phyloP scores from a whole-genome alignment of 2,329 filamentous ascomycete genomes.

The Paecilomyces niveus region DNA sequence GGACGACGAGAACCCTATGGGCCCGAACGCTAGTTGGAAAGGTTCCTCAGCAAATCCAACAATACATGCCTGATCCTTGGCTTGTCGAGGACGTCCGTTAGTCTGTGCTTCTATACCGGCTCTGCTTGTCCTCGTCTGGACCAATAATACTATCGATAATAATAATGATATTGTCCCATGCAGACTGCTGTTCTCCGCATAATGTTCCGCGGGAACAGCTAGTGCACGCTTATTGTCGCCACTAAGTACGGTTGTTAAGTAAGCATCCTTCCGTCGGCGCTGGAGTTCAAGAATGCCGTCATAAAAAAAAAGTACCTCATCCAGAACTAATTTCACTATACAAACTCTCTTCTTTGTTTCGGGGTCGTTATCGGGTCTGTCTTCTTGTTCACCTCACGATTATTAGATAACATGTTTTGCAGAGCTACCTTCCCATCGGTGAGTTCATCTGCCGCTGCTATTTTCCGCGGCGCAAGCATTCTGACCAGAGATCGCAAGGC shows the following conservation, averaged over 20 bases:
- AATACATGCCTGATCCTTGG: neutral
- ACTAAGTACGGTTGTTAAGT: neutral
- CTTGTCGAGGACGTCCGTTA: neutral
- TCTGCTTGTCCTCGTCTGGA: neutral
- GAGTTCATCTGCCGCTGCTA: neutral
- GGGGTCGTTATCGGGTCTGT: neutral
- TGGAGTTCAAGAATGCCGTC: neutral
- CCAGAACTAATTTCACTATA: neutral
- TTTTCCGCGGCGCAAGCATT: neutral
- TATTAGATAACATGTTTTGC: neutral
- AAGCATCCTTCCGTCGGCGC: neutral
- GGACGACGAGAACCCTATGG: too few species aligned
- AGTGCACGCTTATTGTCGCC: neutral
- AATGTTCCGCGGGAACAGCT: neutral
- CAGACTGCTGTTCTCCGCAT: neutral
- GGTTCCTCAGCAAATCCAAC: neutral
- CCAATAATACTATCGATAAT: neutral
- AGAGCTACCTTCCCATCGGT: neutral
- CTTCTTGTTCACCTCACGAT: neutral
- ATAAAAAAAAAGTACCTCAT: neutral
- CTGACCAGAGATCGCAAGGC: slow-evolving; percentile 10
- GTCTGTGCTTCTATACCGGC: neutral
- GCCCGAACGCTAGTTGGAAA: neutral
- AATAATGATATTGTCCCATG: neutral
- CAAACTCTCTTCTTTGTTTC: neutral